Evolutionary conservation across 1,284 basidiomycete species (phyloP), one percentile per base, ranked within the genome.

Genomic region (Boletus mariae): DNA sequence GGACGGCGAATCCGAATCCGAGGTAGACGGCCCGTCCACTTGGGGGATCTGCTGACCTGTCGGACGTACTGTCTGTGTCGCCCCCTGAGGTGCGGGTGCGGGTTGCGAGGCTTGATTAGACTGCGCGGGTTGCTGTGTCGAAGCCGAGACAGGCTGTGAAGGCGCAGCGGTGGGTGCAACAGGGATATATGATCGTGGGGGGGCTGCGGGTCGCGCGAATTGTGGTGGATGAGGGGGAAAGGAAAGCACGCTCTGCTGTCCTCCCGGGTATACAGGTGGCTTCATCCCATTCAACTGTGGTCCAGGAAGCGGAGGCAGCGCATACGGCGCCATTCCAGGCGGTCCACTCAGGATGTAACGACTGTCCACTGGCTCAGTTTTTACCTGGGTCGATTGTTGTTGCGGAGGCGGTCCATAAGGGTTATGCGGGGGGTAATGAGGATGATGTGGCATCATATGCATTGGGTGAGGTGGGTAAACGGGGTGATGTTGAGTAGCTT

Each of bases 301-400:
- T 5, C 83, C 84, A 38, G 85, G 78, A 7, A 89, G 71, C 8
- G 84, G 72, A n/a, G 86, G 82, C 10, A 87, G 64, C 2, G 77
- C 68, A 58, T 85, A 86, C 4, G 70, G 59, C 9, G 73, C 57
- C 61, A 76, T 69, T 47, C 70, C 71, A 11, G 70, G 69, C 4
- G 73, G 73, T 25, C 59, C 67, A 55, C 64, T 74, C 48, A 89
- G 69, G 61, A 85, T 79, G 64, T 82, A 88, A 20, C 85, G 77
- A 51, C 65, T 75, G 50, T 90, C 87, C 28, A 82, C 61, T 0
- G 85, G 86, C 61, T 90, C 87, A 2, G 83, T 57, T 65, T 90
- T 90, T 46, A 90, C 79, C 47, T 78, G 71, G 1, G 77, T 64
- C 1, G 67, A 53, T 41, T 49, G 56, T n/a, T 53, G 67, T 55